These are phyloP conservation scores for Penicillium sp. DNA, from an alignment of 2,329 filamentous ascomycete species.

Conservation along the genomic window DNA sequence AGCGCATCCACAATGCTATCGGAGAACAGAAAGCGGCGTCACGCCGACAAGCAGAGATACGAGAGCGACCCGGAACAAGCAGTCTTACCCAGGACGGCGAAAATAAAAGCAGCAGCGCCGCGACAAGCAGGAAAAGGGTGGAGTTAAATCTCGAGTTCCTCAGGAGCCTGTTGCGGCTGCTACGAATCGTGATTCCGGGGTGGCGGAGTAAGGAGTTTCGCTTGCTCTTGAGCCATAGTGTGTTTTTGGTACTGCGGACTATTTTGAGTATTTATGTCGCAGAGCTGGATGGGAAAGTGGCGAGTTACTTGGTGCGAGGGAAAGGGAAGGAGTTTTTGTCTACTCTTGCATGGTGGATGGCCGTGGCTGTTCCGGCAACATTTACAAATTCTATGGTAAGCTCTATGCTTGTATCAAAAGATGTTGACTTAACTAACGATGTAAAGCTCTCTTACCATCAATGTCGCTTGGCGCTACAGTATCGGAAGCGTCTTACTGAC, in stretches of 20 bases:
- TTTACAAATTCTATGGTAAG: conserved; percentile 98
- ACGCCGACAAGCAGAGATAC: conserved; percentile 59
- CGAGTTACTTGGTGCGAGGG: conserved; percentile 87
- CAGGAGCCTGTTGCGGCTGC: conserved; percentile 68
- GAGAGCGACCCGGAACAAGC: conserved; percentile 49
- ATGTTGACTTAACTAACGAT: conserved; percentile 5
- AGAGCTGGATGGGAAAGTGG: conserved; percentile 88
- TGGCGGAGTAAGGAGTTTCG: conserved; percentile 85
- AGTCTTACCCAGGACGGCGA: conserved; percentile 30
- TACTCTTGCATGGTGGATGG: conserved; percentile 96
- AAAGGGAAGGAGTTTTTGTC: conserved; percentile 85
- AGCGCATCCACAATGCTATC: conserved; percentile 87
- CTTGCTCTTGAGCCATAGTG: conserved; percentile 81
- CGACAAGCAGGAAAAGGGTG: conserved; percentile 65
- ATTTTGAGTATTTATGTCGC: conserved; percentile 94
- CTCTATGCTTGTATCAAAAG: background rate
- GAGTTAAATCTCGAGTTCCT: conserved; percentile 88
- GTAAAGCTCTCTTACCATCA: conserved; percentile 87
- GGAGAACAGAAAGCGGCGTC: conserved; percentile 88
- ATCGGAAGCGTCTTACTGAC: conserved; percentile 88
- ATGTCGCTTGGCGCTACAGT: conserved; percentile 87
- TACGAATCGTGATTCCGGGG: conserved; percentile 85
- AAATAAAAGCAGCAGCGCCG: conserved; percentile 24
- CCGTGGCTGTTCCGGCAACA: conserved; percentile 89
- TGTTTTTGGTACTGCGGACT: conserved; percentile 86